These are phyloP conservation scores for Corrigiola litoralis DNA, from an alignment of 179 eudicot genomes.

Conservation along the genomic window DNA sequence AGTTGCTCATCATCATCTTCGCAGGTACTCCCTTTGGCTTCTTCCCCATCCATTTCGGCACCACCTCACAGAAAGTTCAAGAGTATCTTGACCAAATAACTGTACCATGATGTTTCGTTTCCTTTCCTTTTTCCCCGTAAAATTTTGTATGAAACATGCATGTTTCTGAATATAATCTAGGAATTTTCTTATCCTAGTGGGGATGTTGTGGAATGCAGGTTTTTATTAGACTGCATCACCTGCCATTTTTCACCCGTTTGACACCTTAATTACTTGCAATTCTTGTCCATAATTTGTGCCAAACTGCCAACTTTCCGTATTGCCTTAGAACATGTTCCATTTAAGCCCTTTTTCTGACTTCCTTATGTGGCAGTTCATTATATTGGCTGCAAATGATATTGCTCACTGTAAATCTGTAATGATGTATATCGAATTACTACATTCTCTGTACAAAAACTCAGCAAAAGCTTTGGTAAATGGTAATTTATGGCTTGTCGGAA, in stretches of 20 bases:
- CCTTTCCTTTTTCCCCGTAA: too few species aligned
- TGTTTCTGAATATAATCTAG: not conserved
- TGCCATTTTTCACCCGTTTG: not conserved
- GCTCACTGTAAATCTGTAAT: too few species aligned
- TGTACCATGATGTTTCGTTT: not conserved
- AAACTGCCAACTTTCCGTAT: too few species aligned
- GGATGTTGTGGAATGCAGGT: slow-evolving; percentile 7
- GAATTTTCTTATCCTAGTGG: not conserved
- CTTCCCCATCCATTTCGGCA: slow-evolving; percentile 25
- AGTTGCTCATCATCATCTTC: slow-evolving; percentile 18
- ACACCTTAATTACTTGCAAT: not conserved
- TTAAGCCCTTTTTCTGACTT: too few species aligned
- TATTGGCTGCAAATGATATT: too few species aligned
- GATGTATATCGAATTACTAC: too few species aligned
- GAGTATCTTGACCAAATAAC: not conserved
- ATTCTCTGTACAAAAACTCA: not conserved
- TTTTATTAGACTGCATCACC: slow-evolving; percentile 2
- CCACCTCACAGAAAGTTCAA: not conserved
- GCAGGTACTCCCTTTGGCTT: slow-evolving; percentile 36
- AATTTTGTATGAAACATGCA: not conserved
- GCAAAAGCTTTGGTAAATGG: not conserved
- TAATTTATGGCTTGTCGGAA: slow-evolving; percentile 2
- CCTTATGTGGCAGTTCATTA: too few species aligned
- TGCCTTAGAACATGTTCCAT: too few species aligned
- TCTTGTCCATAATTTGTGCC: not conserved